These are phyloP conservation scores for Vararia minispora DNA, from an alignment of 768 basidiomycete genomes.

Conservation along the genomic window DNA sequence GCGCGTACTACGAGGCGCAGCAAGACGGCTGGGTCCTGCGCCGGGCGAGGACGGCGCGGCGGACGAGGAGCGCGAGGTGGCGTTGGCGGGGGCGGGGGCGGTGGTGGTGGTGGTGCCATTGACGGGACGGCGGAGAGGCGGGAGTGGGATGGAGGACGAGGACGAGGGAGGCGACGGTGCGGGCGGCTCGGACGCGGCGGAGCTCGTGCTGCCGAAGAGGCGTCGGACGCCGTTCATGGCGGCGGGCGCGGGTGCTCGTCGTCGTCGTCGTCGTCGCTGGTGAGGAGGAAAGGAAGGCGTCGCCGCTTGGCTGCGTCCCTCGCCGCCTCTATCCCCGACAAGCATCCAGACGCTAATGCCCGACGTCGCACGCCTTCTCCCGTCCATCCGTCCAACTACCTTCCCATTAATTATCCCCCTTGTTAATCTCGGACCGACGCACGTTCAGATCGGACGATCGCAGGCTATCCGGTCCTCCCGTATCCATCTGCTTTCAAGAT, in stretches of 20 bases:
- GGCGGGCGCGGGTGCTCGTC: constrained; percentile 3
- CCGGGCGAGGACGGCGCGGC: constrained; percentile 22
- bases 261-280: constrained; percentile 10
- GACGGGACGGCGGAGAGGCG: not conserved
- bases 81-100: constrained; percentile 6
- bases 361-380: too few relatives aligned
- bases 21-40: constrained; percentile 34
- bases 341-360: too few relatives aligned
- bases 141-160: constrained; percentile 13
- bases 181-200: not conserved
- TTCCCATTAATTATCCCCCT: too few relatives aligned
- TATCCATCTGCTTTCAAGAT: too few relatives aligned
- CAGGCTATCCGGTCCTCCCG: too few relatives aligned
- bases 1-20: constrained; percentile 37
- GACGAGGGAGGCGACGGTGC: constrained; percentile 12
- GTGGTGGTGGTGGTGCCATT: constrained; percentile 1
- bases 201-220: constrained; percentile 15
- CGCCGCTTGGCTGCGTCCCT: too few relatives aligned
- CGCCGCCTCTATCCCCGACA: too few relatives aligned
- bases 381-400: too few relatives aligned
- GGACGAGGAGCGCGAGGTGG: constrained; percentile 9
- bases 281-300: too few relatives aligned
- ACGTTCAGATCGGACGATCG: too few relatives aligned
- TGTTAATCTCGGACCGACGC: too few relatives aligned
- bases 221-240: constrained; percentile 24